Percentiles rank a stretch among this genome's conserved stretches.
These are phyloP conservation scores for Aspergillus bombycis DNA, from an alignment of 2,329 filamentous ascomycete species.

Conservation along the genomic window DNA sequence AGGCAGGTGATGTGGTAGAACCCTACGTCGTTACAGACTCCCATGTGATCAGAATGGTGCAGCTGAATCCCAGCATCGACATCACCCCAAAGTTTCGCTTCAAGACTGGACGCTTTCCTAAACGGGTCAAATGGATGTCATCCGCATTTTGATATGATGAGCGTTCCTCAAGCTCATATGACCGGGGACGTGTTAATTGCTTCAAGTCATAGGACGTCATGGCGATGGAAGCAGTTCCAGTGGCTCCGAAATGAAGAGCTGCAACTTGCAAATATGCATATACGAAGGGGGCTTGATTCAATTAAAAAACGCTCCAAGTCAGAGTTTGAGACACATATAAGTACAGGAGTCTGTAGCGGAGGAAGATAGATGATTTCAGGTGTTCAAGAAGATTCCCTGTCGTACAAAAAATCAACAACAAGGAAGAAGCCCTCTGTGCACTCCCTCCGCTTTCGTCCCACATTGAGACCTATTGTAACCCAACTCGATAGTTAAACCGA, in stretches of 20 bases:
- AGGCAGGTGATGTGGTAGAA: background rate
- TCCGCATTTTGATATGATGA: constrained; percentile 34
- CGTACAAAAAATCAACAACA: background rate
- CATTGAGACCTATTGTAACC: background rate
- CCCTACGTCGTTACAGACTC: constrained; percentile 22
- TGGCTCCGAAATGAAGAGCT: background rate
- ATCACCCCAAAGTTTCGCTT: constrained; percentile 47
- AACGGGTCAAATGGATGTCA: constrained; percentile 50
- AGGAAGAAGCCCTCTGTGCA: background rate
- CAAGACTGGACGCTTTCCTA: constrained; percentile 56
- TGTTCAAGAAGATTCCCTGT: background rate
- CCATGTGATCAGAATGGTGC: constrained; percentile 45
- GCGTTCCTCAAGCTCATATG: constrained; percentile 16
- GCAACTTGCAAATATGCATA: too few relatives aligned
- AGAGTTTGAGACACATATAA: background rate
- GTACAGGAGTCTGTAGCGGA: too few relatives aligned
- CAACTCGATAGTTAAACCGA: background rate
- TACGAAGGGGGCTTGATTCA: background rate
- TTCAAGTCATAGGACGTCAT: constrained; percentile 9
- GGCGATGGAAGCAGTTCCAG: background rate
- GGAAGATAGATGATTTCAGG: background rate
- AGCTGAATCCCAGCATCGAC: constrained; percentile 46
- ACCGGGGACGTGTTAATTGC: constrained; percentile 12
- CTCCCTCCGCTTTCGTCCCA: background rate
- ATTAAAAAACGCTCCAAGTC: background rate